A percentile compares a stretch with the other conserved stretches of the same genome.
Evolutionary conservation across 1,284 basidiomycete species (phyloP).

Genomic region (Phellinidium pouzarii): DNA sequence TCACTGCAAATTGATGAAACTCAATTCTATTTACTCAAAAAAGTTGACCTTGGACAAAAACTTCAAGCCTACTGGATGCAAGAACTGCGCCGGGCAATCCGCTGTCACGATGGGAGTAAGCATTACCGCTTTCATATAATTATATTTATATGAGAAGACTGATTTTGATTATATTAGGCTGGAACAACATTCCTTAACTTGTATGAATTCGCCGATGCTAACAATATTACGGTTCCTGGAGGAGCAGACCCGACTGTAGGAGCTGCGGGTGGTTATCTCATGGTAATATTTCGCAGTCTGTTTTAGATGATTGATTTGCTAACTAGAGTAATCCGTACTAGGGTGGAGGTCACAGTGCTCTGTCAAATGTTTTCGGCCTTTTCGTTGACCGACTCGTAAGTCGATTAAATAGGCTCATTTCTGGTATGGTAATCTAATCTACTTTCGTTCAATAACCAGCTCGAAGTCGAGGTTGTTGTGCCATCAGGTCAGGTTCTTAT

Average conservation of each 20-base stretch:
- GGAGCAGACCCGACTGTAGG: constrained; percentile 26
- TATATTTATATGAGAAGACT: background rate
- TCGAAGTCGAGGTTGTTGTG: constrained; percentile 37
- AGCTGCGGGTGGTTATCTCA: constrained; percentile 25
- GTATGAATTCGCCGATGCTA: constrained; percentile 26
- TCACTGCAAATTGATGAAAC: background rate
- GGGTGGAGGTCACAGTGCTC: constrained; percentile 33
- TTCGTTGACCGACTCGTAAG: constrained; percentile 36
- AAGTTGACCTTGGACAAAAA: background rate
- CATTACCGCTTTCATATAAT: background rate
- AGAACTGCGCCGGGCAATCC: constrained; percentile 16
- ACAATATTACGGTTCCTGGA: constrained; percentile 29
- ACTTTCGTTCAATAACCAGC: constrained; percentile 19
- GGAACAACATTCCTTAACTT: constrained; percentile 23
- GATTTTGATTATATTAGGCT: constrained; percentile 18
- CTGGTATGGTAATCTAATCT: constrained; percentile 10
- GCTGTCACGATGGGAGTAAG: background rate
- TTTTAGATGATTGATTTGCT: background rate
- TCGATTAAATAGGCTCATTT: constrained; percentile 9
- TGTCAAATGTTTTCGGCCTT: constrained; percentile 31
- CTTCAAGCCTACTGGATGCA: background rate
- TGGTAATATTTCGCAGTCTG: constrained; percentile 4
- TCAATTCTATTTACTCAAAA: background rate
- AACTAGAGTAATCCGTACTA: constrained; percentile 1
- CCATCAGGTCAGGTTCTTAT: constrained; percentile 32